Conservation (phyloP, 257 asterid genomes). For the Solanum peruvianum region DNA sequence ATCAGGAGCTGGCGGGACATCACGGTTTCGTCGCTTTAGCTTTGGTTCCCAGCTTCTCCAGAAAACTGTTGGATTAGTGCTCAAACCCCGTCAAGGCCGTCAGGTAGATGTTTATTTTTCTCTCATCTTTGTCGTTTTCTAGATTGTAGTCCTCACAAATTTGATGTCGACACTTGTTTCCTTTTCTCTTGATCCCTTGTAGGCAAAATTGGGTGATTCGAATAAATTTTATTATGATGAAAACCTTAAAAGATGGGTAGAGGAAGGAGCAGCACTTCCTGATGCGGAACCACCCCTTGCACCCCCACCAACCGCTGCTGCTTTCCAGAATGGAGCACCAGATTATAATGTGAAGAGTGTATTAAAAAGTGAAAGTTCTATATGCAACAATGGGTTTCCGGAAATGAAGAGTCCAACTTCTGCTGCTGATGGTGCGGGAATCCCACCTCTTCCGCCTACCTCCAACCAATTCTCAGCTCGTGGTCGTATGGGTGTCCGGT, state of each 20-base stretch:
- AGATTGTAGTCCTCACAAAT: background rate
- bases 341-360: slow-evolving; percentile 65
- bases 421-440: slow-evolving; percentile 55
- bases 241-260: slow-evolving; percentile 94
- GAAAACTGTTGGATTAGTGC: slow-evolving; percentile 32
- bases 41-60: slow-evolving; percentile 31
- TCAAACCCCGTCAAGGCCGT: slow-evolving; percentile 28
- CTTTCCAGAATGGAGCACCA: slow-evolving; percentile 67
- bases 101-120: slow-evolving; percentile 13
- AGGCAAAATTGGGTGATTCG: slow-evolving; percentile 92
- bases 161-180: background rate
- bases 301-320: slow-evolving; percentile 71
- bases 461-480: slow-evolving; percentile 87
- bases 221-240: slow-evolving; percentile 87
- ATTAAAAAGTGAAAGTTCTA: slow-evolving; percentile 42
- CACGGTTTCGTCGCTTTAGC: slow-evolving; percentile 3
- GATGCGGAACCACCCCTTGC: slow-evolving; percentile 61
- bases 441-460: slow-evolving; percentile 95
- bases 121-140: background rate
- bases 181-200: background rate
- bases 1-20: slow-evolving; percentile 20
- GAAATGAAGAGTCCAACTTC: slow-evolving; percentile 45
- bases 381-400: slow-evolving; percentile 34
- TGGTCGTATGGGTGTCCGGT: slow-evolving; percentile 68
- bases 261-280: slow-evolving; percentile 77